Conservation (phyloP, 1,284 basidiomycete species). For the Heterobasidion parviporum region DNA sequence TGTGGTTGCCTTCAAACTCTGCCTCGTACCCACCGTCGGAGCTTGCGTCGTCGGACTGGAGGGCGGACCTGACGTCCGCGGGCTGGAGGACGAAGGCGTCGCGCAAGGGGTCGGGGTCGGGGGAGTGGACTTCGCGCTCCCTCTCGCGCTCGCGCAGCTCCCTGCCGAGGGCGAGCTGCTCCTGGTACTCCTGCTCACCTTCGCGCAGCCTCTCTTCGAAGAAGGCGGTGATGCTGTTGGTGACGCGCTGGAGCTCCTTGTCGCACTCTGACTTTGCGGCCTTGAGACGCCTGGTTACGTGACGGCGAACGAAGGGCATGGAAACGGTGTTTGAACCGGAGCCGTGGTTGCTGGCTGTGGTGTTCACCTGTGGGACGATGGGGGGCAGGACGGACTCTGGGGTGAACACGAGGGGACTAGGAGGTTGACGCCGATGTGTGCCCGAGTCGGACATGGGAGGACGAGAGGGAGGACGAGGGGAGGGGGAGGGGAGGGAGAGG, state of each 20-base stretch:
- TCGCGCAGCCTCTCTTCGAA: slow-evolving; percentile 86
- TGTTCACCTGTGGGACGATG: slow-evolving; percentile 31
- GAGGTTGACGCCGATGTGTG: slow-evolving; percentile 56
- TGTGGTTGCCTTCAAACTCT: slow-evolving; percentile 61
- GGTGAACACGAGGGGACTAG: slow-evolving; percentile 69
- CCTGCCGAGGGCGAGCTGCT: slow-evolving; percentile 47
- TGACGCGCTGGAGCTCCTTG: slow-evolving; percentile 87
- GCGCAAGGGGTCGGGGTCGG: slow-evolving; percentile 43
- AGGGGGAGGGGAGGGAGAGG: slow-evolving; percentile 5
- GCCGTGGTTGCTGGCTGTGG: slow-evolving; percentile 33
- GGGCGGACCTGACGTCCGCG: slow-evolving; percentile 42
- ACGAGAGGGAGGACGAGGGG: slow-evolving; percentile 9
- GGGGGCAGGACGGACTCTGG: slow-evolving; percentile 56
- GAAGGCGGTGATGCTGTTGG: slow-evolving; percentile 87
- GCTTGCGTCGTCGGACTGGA: slow-evolving; percentile 60
- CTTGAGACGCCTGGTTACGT: slow-evolving; percentile 89
- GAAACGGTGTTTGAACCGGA: slow-evolving; percentile 67
- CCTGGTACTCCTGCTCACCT: slow-evolving; percentile 56
- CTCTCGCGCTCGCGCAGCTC: slow-evolving; percentile 25
- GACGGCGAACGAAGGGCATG: slow-evolving; percentile 88
- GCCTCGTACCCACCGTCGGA: slow-evolving; percentile 76
- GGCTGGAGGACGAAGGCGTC: slow-evolving; percentile 54
- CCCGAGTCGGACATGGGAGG: slow-evolving; percentile 52
- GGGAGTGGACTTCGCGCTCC: slow-evolving; percentile 37
- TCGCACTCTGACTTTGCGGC: slow-evolving; percentile 95